These are phyloP conservation scores for Suhomyces guaymorum DNA, from an alignment of 1,139 yeast species.

Conservation along the genomic window DNA sequence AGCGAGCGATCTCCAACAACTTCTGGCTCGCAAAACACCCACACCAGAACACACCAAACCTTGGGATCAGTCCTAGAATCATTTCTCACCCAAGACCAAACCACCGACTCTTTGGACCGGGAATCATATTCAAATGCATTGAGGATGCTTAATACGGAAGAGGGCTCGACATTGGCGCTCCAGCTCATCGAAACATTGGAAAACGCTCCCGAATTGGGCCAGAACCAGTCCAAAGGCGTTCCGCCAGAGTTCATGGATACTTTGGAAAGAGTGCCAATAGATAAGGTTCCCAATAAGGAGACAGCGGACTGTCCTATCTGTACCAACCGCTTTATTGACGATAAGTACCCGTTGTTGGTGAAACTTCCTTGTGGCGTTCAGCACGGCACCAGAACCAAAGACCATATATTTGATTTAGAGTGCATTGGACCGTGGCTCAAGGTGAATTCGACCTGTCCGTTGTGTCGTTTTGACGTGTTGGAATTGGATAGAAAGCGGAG, in stretches of 20 bases:
- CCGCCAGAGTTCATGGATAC: conserved; percentile 70
- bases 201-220: conserved; percentile 11
- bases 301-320: conserved; percentile 78
- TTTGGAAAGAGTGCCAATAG: conserved; percentile 65
- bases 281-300: conserved; percentile 52
- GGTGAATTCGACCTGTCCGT: conserved; percentile 79
- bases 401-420: conserved; percentile 82
- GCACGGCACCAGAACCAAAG: conserved; percentile 25
- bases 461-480: conserved; percentile 75
- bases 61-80: conserved; percentile 37
- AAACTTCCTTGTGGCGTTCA: conserved; percentile 67
- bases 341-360: conserved; percentile 78
- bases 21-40: too few relatives aligned
- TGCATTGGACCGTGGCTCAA: conserved; percentile 90
- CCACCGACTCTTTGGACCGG: conserved; percentile 7
- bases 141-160: conserved; percentile 31
- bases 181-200: conserved; percentile 30
- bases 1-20: conserved; percentile 10
- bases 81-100: conserved; percentile 26
- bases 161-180: conserved; percentile 34
- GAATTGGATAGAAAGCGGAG: conserved; percentile 43
- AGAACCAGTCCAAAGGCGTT: conserved; percentile 49
- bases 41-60: conserved; percentile 29
- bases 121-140: conserved; percentile 36
- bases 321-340: conserved; percentile 68